Conservation (phyloP, 108 stramenopile species). For the Cyclotella cryptica region DNA sequence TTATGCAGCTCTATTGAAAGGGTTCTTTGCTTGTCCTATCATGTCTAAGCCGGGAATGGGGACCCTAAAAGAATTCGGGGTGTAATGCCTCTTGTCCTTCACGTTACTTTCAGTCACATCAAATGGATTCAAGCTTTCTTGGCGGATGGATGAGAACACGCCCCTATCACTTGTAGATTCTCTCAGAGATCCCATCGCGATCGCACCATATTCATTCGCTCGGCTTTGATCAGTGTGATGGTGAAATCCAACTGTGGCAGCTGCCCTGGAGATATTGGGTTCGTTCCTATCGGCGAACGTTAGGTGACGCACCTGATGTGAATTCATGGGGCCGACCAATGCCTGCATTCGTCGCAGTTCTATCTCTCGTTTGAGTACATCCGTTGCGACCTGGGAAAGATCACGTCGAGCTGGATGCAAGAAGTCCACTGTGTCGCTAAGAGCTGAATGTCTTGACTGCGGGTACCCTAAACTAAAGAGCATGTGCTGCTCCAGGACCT, state of each 20-base stretch:
- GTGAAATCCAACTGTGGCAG: neutral
- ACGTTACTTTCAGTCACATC: neutral
- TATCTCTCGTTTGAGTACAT: constrained; percentile 5
- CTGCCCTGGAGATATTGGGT: neutral
- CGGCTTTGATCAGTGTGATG: neutral
- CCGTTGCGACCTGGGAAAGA: neutral
- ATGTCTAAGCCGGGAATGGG: constrained; percentile 1
- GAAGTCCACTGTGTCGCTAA: neutral
- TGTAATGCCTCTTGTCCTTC: neutral
- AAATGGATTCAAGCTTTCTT: neutral
- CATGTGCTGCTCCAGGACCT: neutral
- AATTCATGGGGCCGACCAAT: neutral
- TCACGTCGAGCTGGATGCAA: neutral
- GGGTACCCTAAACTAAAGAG: neutral
- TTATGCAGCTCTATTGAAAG: constrained; percentile 10
- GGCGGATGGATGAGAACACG: neutral
- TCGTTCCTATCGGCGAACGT: neutral
- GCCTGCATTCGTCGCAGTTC: constrained; percentile 1
- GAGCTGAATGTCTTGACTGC: neutral
- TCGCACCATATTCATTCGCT: neutral
- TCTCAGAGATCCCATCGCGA: neutral
- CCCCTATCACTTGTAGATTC: neutral
- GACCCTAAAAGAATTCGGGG: neutral
- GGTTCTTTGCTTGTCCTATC: neutral
- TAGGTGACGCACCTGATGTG: neutral